Evolutionary conservation across 2,329 filamentous ascomycete genomes (phyloP).

Genomic region (Colletotrichum sp.): DNA sequence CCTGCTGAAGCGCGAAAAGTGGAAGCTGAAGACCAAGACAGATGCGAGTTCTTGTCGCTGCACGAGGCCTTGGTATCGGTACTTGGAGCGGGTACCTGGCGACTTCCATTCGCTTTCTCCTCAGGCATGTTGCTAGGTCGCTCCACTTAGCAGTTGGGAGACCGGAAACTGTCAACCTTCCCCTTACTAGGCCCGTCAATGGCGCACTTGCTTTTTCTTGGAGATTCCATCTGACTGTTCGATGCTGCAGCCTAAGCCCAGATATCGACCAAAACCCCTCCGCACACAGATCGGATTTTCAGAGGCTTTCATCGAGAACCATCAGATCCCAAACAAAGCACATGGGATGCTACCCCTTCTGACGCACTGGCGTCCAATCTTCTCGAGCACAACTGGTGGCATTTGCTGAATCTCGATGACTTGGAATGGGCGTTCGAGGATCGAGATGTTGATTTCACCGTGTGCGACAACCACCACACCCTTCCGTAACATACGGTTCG

Average conservation of each 20-base stretch:
- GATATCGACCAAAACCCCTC: conserved; percentile 6
- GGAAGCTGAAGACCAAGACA: neutral
- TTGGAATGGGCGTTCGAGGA: conserved; percentile 20
- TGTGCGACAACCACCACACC: neutral
- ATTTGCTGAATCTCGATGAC: conserved; percentile 21
- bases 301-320: conserved; percentile 7
- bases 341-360: conserved; percentile 4
- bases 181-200: neutral
- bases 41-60: neutral
- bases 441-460: conserved; percentile 20
- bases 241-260: conserved; percentile 11
- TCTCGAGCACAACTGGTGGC: conserved; percentile 2
- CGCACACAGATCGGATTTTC: conserved; percentile 2
- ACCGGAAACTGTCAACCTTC: neutral
- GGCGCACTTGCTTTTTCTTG: neutral
- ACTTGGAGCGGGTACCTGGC: neutral
- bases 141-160: neutral
- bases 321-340: conserved; percentile 12
- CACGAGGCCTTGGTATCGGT: neutral
- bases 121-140: neutral
- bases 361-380: conserved; percentile 16
- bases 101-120: neutral
- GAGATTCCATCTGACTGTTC: conserved; percentile 5
- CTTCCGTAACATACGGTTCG: conserved; percentile 17
- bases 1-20: neutral